Evolutionary conservation across 179 eudicot genomes (phyloP).

Genomic region (Corrigiola litoralis): DNA sequence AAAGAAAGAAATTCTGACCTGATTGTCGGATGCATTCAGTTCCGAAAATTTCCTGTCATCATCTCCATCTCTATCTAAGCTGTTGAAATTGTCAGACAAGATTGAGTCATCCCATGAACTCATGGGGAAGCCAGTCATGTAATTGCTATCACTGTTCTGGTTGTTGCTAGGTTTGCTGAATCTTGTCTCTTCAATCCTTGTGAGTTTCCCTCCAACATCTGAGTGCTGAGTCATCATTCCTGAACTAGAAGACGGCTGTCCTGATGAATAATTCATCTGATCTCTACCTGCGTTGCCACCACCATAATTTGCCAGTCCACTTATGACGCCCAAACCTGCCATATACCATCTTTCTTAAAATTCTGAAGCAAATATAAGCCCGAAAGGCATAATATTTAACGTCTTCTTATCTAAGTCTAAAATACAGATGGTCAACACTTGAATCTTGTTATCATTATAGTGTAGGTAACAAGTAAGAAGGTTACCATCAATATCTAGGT

Average conservation of each 20-base stretch:
- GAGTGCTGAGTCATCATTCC: conserved; percentile 24
- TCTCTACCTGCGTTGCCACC: conserved; percentile 8
- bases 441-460: neutral
- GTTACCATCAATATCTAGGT: conserved; percentile 34
- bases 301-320: conserved; percentile 21
- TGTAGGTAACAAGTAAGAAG: neutral
- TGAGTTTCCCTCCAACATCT: conserved; percentile 17
- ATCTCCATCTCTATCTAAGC: conserved; percentile 24
- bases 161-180: conserved; percentile 14
- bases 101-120: conserved; percentile 38
- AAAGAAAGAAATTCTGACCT: conserved; percentile 20
- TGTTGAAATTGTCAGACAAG: conserved; percentile 21
- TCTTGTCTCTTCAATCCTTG: conserved; percentile 18
- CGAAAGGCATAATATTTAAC: neutral
- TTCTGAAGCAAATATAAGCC: neutral
- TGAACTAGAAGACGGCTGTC: conserved; percentile 22
- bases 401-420: neutral
- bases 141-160: conserved; percentile 15
- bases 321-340: conserved; percentile 29
- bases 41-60: conserved; percentile 31
- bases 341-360: conserved; percentile 14
- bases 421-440: neutral
- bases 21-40: conserved; percentile 27
- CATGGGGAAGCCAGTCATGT: conserved; percentile 23
- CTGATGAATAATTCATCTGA: conserved; percentile 24